These are phyloP conservation scores for Artomyces pyxidatus DNA, from an alignment of 768 basidiomycete species.

Conservation along the genomic window DNA sequence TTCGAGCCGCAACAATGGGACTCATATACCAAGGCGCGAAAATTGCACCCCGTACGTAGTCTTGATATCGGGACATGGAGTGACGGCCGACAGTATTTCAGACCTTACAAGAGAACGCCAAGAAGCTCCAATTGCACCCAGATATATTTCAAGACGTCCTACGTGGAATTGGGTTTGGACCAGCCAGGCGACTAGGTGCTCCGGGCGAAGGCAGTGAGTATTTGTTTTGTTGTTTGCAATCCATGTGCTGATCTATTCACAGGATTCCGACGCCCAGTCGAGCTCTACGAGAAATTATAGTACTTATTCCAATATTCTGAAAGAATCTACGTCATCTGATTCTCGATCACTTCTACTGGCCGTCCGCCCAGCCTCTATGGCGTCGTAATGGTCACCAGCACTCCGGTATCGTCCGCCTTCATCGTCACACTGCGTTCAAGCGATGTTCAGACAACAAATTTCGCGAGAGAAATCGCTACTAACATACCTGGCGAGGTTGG, in stretches of 20 bases:
- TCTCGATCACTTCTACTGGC: too few relatives aligned
- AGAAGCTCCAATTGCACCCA: slow-evolving; percentile 49
- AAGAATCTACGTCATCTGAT: too few relatives aligned
- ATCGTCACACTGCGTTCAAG: slow-evolving; percentile 21
- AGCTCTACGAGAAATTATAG: slow-evolving; percentile 10
- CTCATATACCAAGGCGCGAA: slow-evolving; percentile 69
- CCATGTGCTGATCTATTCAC: background rate
- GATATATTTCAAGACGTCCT: slow-evolving; percentile 52
- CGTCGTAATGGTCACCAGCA: slow-evolving; percentile 5
- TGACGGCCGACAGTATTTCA: slow-evolving; percentile 22
- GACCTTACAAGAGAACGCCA: slow-evolving; percentile 54
- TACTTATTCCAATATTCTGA: background rate
- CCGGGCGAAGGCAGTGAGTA: slow-evolving; percentile 59
- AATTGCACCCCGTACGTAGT: slow-evolving; percentile 48
- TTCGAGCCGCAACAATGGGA: slow-evolving; percentile 86
- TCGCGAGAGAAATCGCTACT: too few relatives aligned
- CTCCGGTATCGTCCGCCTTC: slow-evolving; percentile 27
- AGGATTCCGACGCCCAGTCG: slow-evolving; percentile 17
- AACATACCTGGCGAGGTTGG: slow-evolving; percentile 59
- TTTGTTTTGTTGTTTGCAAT: background rate
- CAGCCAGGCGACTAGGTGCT: slow-evolving; percentile 38
- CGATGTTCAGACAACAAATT: too few relatives aligned
- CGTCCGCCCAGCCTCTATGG: too few relatives aligned
- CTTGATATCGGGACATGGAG: background rate
- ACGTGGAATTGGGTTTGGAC: slow-evolving; percentile 52